These are phyloP conservation scores for Carex pumila DNA, from an alignment of 176 grass and related monocot species.

Conservation along the genomic window DNA sequence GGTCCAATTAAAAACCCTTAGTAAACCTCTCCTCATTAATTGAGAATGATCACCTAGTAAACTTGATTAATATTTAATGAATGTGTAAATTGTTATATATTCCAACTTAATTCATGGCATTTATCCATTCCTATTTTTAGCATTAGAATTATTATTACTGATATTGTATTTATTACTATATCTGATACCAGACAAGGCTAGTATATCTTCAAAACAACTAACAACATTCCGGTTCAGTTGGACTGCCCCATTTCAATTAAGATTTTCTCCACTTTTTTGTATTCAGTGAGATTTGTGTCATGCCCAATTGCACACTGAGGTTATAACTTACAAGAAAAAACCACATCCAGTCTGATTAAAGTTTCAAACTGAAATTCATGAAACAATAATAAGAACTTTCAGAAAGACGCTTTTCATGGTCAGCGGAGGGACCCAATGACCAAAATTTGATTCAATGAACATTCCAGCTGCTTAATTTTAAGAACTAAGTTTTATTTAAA, in stretches of 20 bases:
- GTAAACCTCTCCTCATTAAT: not conserved
- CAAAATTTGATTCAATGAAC: not conserved
- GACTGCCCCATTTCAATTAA: not conserved
- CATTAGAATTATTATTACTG: not conserved
- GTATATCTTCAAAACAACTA: no score
- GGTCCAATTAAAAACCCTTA: not conserved
- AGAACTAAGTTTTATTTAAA: not conserved
- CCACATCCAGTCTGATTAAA: no score
- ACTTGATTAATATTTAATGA: not conserved
- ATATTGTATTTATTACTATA: not conserved
- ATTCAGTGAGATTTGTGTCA: no score
- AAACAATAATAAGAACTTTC: not conserved
- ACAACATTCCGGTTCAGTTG: not conserved
- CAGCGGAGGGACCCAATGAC: not conserved
- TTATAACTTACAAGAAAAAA: no score
- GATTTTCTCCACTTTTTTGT: no score
- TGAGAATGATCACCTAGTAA: not conserved
- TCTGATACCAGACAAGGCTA: not conserved
- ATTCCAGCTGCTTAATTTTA: not conserved
- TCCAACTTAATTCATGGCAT: not conserved
- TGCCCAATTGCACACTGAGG: no score
- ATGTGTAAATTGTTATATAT: not conserved
- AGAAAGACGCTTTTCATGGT: not conserved
- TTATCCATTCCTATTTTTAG: no score
- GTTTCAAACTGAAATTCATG: not conserved